A percentile compares a stretch with the other conserved stretches of the same genome.
Conservation (phyloP, 768 basidiomycete species). For the Rhodotorula diobovata region DNA sequence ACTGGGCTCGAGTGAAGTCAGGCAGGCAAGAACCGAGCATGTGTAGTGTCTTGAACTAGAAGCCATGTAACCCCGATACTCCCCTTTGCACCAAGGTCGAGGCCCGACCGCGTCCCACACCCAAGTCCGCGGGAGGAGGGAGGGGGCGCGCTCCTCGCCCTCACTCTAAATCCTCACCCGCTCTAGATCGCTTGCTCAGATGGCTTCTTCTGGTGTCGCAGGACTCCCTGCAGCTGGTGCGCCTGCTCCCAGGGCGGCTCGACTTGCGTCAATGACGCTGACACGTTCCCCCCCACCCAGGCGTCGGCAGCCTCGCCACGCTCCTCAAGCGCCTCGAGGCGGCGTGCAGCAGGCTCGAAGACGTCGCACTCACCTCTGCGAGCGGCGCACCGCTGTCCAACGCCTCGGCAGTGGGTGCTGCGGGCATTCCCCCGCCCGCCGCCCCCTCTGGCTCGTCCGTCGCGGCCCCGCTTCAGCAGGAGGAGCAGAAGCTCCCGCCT, state of each 20-base stretch:
- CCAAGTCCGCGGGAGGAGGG: too few species aligned
- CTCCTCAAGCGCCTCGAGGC: conserved; percentile 64
- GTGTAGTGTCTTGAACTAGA: background rate
- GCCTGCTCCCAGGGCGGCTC: background rate
- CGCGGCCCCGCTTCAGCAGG: conserved; percentile 7
- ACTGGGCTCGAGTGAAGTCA: conserved; percentile 4
- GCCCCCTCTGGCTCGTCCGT: conserved; percentile 32
- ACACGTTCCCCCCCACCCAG: conserved; percentile 3
- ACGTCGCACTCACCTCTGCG: conserved; percentile 60
- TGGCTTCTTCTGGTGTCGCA: background rate
- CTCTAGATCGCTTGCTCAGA: background rate
- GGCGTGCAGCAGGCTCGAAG: conserved; percentile 87
- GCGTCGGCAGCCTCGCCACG: conserved; percentile 25
- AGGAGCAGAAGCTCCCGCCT: conserved; percentile 51
- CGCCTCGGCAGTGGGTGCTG: conserved; percentile 42
- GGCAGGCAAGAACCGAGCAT: background rate
- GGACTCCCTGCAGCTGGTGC: background rate
- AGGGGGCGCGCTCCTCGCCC: too few species aligned
- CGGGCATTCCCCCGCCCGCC: conserved; percentile 43
- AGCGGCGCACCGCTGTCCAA: conserved; percentile 40
- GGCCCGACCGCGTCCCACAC: too few species aligned
- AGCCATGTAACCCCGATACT: background rate
- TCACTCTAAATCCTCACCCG: too few species aligned
- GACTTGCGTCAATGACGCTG: background rate
- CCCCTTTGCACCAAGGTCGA: background rate